A percentile compares a stretch with the other conserved stretches of the same genome.
Evolutionary conservation across 768 basidiomycete genomes (phyloP).

Genomic region (Paxillus rubicundulus): DNA sequence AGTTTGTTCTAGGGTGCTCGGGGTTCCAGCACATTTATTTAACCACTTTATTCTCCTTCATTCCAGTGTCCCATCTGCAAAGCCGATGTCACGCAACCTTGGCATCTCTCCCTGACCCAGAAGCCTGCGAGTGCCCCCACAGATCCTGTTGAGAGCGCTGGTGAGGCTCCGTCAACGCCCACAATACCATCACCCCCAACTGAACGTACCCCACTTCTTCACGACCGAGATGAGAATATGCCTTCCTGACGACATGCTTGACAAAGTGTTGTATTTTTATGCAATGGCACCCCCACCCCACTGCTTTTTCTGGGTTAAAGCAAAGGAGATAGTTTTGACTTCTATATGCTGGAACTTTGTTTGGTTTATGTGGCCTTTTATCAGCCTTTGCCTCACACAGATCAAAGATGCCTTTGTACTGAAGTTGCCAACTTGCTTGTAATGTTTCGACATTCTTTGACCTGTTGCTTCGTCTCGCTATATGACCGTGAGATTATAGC

Average conservation of each 20-base stretch:
- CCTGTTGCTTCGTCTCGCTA: background rate
- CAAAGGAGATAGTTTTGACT: background rate
- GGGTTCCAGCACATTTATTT: slow-evolving; percentile 2
- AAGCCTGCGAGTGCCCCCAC: slow-evolving; percentile 10
- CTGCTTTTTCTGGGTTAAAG: slow-evolving; percentile 5
- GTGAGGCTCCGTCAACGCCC: slow-evolving; percentile 7
- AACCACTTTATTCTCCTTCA: slow-evolving; percentile 3
- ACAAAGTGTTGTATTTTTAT: slow-evolving; percentile 23
- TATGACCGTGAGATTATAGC: background rate
- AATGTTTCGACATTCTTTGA: background rate
- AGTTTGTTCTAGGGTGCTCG: slow-evolving; percentile 28
- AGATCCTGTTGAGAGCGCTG: background rate
- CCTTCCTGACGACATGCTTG: slow-evolving; percentile 12
- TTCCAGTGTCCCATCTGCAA: slow-evolving; percentile 88
- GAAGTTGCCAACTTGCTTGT: slow-evolving; percentile 1
- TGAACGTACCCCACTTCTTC: slow-evolving; percentile 36
- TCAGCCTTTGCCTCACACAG: slow-evolving; percentile 2
- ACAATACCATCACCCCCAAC: slow-evolving; percentile 17
- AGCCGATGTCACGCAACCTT: slow-evolving; percentile 80
- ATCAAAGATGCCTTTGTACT: slow-evolving; percentile 18
- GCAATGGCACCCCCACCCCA: slow-evolving; percentile 11
- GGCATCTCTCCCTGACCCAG: slow-evolving; percentile 22
- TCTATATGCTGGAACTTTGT: slow-evolving; percentile 6
- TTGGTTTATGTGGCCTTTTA: slow-evolving; percentile 16
- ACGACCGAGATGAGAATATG: slow-evolving; percentile 12